phyloP scores from a whole-genome alignment of 306 rosid species.

The Rosa lucieae region DNA sequence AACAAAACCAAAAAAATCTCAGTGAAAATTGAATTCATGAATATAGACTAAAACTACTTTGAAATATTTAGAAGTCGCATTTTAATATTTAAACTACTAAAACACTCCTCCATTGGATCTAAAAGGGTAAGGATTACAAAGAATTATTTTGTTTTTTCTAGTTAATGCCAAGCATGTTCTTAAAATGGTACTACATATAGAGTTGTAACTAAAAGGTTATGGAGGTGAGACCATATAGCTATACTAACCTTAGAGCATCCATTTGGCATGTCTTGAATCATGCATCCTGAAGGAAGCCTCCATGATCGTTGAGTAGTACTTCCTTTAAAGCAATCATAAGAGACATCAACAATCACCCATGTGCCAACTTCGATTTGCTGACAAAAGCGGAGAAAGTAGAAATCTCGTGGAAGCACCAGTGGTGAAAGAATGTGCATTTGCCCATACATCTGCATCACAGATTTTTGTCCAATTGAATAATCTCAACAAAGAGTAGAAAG shows the following conservation, averaged over 20 bases:
- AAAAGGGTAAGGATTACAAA: too few species aligned
- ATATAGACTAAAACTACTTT: neutral
- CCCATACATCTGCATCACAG: slow-evolving; percentile 55
- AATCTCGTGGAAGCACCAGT: slow-evolving; percentile 49
- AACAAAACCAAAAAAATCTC: neutral
- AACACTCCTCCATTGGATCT: too few species aligned
- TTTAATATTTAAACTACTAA: too few species aligned
- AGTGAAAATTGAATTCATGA: neutral
- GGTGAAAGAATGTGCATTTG: slow-evolving; percentile 77
- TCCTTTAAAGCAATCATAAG: slow-evolving; percentile 36
- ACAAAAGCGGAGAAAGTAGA: slow-evolving; percentile 57
- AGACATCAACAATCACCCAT: slow-evolving; percentile 69
- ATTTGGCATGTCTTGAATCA: slow-evolving; percentile 49
- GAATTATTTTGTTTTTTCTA: neutral
- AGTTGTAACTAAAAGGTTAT: neutral
- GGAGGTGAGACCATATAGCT: neutral
- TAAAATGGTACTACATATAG: neutral
- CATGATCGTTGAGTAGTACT: slow-evolving; percentile 26
- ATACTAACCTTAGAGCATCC: slow-evolving; percentile 52
- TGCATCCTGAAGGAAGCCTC: slow-evolving; percentile 79
- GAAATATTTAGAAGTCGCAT: neutral
- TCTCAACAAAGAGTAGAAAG: neutral
- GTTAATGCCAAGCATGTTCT: neutral
- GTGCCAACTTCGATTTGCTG: slow-evolving; percentile 42
- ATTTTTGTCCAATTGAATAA: neutral